phyloP scores from a whole-genome alignment of 768 basidiomycete genomes.

The Cubamyces lactineus region DNA sequence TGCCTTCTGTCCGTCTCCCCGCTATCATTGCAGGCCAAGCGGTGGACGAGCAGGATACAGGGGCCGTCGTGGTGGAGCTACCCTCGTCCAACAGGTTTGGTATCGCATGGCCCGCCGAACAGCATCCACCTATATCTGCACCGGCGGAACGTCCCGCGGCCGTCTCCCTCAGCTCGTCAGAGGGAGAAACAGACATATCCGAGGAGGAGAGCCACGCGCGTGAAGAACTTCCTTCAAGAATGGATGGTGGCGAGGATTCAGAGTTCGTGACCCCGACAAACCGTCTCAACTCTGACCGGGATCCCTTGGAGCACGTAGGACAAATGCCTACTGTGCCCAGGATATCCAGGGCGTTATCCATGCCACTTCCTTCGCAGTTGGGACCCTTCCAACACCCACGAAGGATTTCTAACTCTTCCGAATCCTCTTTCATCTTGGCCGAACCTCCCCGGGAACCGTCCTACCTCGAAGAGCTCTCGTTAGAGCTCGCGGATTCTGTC shows the following conservation, averaged over 20 bases:
- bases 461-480: constrained; percentile 69
- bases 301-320: constrained; percentile 36
- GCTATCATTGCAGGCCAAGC: constrained; percentile 40
- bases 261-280: constrained; percentile 39
- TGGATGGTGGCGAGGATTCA: constrained; percentile 33
- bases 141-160: constrained; percentile 44
- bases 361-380: constrained; percentile 82
- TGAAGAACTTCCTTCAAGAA: constrained; percentile 19
- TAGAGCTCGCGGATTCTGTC: constrained; percentile 89
- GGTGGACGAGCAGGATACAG: constrained; percentile 47
- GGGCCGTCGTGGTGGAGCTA: constrained; percentile 50
- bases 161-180: constrained; percentile 49
- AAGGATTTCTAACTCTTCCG: constrained; percentile 34
- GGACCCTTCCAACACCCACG: constrained; percentile 73
- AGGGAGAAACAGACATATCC: constrained; percentile 53
- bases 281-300: constrained; percentile 35
- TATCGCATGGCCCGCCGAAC: constrained; percentile 58
- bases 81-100: constrained; percentile 59
- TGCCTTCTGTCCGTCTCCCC: constrained; percentile 57
- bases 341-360: constrained; percentile 78
- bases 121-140: constrained; percentile 43
- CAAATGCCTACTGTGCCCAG: constrained; percentile 46
- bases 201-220: constrained; percentile 43
- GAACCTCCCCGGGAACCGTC: constrained; percentile 37
- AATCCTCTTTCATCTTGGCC: constrained; percentile 27